phyloP scores from a whole-genome alignment of 2,329 filamentous ascomycete genomes.

The Nemania sp. region DNA sequence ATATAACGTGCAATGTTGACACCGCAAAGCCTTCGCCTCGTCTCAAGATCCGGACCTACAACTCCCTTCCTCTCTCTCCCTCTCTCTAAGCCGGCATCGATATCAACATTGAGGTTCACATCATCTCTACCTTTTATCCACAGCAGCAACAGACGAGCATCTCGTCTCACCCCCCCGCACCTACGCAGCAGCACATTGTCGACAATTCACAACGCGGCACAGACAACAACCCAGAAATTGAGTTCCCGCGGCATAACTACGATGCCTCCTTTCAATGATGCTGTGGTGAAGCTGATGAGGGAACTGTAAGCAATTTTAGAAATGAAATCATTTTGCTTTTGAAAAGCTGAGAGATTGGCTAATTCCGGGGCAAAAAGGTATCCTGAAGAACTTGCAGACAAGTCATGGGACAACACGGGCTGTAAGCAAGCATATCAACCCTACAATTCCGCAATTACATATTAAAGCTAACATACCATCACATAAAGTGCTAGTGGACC shows the following conservation, averaged over 20 bases:
- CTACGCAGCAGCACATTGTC: neutral
- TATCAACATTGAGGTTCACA: neutral
- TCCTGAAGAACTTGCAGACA: constrained; percentile 85
- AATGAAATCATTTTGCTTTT: neutral
- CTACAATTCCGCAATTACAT: neutral
- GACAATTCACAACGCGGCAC: neutral
- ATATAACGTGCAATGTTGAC: constrained; percentile 15
- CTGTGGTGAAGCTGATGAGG: constrained; percentile 78
- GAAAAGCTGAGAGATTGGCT: neutral
- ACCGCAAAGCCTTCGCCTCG: constrained; percentile 12
- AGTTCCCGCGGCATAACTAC: constrained; percentile 15
- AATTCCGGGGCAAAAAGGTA: constrained; percentile 59
- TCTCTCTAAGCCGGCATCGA: neutral
- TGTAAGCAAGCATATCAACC: constrained; percentile 39
- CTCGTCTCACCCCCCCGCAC: neutral
- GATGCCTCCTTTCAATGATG: constrained; percentile 49
- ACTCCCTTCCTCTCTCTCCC: too few relatives aligned
- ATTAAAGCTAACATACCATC: neutral
- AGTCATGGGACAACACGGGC: constrained; percentile 95
- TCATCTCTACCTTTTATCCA: too few relatives aligned
- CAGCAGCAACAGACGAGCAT: neutral
- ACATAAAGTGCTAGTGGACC: constrained; percentile 55
- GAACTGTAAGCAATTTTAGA: constrained; percentile 65
- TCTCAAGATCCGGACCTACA: neutral
- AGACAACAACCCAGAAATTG: constrained; percentile 6